Conservation (phyloP, 108 stramenopile genomes). For the Cyclotella kingstonii region DNA sequence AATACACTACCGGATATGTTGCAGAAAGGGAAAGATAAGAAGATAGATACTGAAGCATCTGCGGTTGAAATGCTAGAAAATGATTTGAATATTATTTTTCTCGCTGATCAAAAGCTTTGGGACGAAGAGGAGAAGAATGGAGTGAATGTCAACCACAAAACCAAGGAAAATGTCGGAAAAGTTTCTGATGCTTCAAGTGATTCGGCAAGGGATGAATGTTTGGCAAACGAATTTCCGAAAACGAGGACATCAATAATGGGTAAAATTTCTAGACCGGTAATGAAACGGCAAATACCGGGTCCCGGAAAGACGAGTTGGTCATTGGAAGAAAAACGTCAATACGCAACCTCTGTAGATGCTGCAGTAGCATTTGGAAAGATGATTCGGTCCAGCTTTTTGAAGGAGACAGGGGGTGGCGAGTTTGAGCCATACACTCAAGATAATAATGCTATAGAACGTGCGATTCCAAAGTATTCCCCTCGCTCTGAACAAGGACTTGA, state of each 20-base stretch:
- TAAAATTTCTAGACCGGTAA: slow-evolving; percentile 5
- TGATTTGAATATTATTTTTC: slow-evolving; percentile 75
- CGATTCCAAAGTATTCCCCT: slow-evolving; percentile 20
- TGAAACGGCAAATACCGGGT: not conserved
- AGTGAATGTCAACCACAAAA: slow-evolving; percentile 54
- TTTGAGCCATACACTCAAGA: not conserved
- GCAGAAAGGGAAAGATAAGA: slow-evolving; percentile 6
- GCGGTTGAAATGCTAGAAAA: slow-evolving; percentile 67
- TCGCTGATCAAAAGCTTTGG: slow-evolving; percentile 63
- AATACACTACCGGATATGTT: slow-evolving; percentile 44
- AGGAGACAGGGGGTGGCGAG: slow-evolving; percentile 6
- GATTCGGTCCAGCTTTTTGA: slow-evolving; percentile 19
- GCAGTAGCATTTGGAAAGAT: slow-evolving; percentile 27
- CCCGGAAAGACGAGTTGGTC: slow-evolving; percentile 6
- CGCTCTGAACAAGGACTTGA: slow-evolving; percentile 42
- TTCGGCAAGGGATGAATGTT: slow-evolving; percentile 32
- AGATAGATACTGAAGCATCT: slow-evolving; percentile 10
- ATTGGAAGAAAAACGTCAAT: slow-evolving; percentile 30
- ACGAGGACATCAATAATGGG: slow-evolving; percentile 8
- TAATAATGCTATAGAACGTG: slow-evolving; percentile 11
- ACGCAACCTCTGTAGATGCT: slow-evolving; percentile 32
- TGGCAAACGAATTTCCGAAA: slow-evolving; percentile 6
- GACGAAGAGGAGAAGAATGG: slow-evolving; percentile 51
- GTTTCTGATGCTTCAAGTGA: slow-evolving; percentile 33
- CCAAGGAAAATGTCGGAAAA: slow-evolving; percentile 51